phyloP scores from a whole-genome alignment of 164 flowering plant species.

The Brasenia schreberi region DNA sequence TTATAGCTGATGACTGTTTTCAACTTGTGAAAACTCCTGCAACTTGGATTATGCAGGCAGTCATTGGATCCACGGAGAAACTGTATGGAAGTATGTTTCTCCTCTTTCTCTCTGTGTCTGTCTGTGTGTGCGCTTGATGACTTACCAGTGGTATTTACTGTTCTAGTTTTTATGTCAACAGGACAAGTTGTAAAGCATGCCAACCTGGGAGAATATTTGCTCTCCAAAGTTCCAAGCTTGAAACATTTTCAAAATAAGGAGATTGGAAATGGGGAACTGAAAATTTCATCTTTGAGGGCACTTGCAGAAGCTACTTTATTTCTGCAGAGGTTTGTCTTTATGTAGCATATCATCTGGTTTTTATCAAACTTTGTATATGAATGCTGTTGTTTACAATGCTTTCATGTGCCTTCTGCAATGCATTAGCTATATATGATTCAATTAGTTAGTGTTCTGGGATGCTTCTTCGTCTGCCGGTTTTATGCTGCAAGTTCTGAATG shows the following conservation, averaged over 20 bases:
- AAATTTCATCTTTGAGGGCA: slow-evolving; percentile 28
- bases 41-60: slow-evolving; percentile 42
- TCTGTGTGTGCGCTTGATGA: neutral
- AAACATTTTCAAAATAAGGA: slow-evolving; percentile 27
- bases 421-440: too few relatives aligned
- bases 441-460: too few relatives aligned
- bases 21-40: slow-evolving; percentile 35
- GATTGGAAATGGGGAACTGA: slow-evolving; percentile 42
- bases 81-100: slow-evolving; percentile 77
- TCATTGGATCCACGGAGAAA: slow-evolving; percentile 66
- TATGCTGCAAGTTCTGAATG: too few relatives aligned
- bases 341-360: too few relatives aligned
- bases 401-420: too few relatives aligned
- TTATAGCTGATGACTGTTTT: slow-evolving; percentile 84
- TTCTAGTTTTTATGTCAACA: slow-evolving; percentile 8
- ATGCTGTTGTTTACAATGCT: too few relatives aligned
- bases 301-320: slow-evolving; percentile 47
- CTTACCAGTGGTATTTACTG: neutral
- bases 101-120: neutral
- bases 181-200: slow-evolving; percentile 70
- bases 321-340: slow-evolving; percentile 46
- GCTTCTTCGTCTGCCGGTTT: too few relatives aligned
- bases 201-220: slow-evolving; percentile 45
- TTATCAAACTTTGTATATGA: too few relatives aligned
- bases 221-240: slow-evolving; percentile 69